Evolutionary conservation across 2,329 filamentous ascomycete genomes (phyloP), one percentile per base, ranked within the genome.

Genomic region (Incumbomyces delicatus): DNA sequence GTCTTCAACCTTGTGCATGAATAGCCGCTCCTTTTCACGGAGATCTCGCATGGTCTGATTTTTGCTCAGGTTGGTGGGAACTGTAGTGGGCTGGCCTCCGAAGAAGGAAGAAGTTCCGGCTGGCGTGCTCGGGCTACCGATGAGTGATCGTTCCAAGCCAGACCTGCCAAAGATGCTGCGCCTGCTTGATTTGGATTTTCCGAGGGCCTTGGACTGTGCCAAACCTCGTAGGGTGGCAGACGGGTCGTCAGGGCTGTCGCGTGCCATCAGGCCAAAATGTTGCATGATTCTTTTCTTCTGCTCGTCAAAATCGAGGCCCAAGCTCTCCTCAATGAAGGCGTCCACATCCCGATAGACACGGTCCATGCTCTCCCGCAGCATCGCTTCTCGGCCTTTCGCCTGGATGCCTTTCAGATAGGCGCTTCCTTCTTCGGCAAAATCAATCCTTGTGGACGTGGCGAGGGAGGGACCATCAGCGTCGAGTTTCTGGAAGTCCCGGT

Each of bases 291-390:
- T 82, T 65, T 85, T 87, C 52, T 90, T 83, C 68, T 96, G 90
- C 13, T 85, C 83, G 57, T 95, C 89, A 89, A 92, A 96, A 63
- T 96, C 88, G 71, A 94, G 83, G 27, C 88, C 87, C 41, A 96
- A 81, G 61, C 94, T 94, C 58, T 95, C 89, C 63, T 96, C 89
- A 47, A 98, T 74, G 63, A 95, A 96, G 50, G 79, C 77, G 63
- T 98, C 89, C 62, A 98, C 96, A 61, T 96, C 92, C 47, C 81
- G 80, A 50, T 90, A 83, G 3, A 89, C 92, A 59, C 89, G 81
- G 59, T 90, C 83, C 51, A 96, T 73, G n/a, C 87, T 87, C 62
- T 95, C 88, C 30, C 85, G 78, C 57, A 95, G 89, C 78, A 95
- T 89, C 60, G 85, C 87, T 48, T 94, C 73, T 3, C 89, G 92